Evolutionary conservation across 768 basidiomycete genomes (phyloP).

Genomic region (Nevesoporus exiguus): DNA sequence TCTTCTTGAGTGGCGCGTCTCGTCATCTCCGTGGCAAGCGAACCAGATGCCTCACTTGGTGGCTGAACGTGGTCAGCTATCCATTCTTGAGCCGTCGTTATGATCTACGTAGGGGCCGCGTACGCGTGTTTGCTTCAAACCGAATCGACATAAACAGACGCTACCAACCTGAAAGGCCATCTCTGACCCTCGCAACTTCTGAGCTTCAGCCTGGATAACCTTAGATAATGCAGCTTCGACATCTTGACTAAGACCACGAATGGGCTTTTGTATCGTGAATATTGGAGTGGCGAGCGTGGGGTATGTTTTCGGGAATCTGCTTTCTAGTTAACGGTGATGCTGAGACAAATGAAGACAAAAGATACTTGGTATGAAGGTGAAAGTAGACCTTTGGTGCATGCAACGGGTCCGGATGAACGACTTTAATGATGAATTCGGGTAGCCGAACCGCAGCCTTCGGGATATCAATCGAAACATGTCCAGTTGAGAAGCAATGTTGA

Average conservation of each 20-base stretch:
- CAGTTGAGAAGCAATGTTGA: conserved; percentile 7
- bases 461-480: conserved; percentile 6
- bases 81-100: conserved; percentile 71
- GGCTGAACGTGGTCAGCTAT: conserved; percentile 54
- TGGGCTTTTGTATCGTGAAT: conserved; percentile 65
- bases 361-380: conserved; percentile 66
- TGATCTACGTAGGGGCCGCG: conserved; percentile 44
- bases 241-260: conserved; percentile 54
- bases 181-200: conserved; percentile 62
- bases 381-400: conserved; percentile 59
- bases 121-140: background rate
- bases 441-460: conserved; percentile 61
- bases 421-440: conserved; percentile 74
- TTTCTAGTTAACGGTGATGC: conserved; percentile 2
- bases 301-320: conserved; percentile 78
- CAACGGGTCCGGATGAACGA: conserved; percentile 59
- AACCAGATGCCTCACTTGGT: conserved; percentile 57
- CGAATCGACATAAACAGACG: background rate
- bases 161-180: conserved; percentile 71
- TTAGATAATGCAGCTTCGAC: conserved; percentile 56
- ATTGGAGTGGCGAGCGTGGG: conserved; percentile 67
- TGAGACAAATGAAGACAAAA: conserved; percentile 11
- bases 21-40: conserved; percentile 77
- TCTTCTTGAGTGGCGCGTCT: conserved; percentile 69
- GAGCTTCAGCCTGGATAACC: conserved; percentile 62